These are phyloP conservation scores for Phaeotremella fagi DNA, from an alignment of 768 basidiomycete species.

Conservation along the genomic window DNA sequence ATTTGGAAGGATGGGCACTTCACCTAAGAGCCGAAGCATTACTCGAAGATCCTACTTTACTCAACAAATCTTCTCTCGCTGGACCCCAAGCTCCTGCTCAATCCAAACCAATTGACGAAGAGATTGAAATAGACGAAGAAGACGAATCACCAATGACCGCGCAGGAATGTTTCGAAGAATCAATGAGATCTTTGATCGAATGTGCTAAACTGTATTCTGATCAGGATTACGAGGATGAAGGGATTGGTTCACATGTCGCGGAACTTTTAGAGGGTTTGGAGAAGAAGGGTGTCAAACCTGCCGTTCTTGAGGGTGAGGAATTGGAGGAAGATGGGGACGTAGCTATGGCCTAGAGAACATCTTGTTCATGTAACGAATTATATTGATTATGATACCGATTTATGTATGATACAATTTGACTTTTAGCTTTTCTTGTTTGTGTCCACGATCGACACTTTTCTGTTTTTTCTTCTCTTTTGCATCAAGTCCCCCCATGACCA, in stretches of 20 bases:
- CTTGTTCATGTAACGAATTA: not conserved
- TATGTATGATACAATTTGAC: not conserved
- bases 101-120: constrained; percentile 52
- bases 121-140: constrained; percentile 48
- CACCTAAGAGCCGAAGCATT: constrained; percentile 54
- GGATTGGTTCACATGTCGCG: constrained; percentile 66
- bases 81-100: not conserved
- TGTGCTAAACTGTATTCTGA: constrained; percentile 72
- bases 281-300: constrained; percentile 61
- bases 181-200: constrained; percentile 75
- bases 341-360: no score
- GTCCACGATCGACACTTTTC: not conserved
- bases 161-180: constrained; percentile 72
- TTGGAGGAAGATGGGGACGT: constrained; percentile 65
- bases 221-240: constrained; percentile 70
- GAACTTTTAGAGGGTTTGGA: constrained; percentile 70
- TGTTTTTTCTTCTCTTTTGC: not conserved
- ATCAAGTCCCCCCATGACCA: constrained; percentile 35
- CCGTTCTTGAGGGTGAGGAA: constrained; percentile 57
- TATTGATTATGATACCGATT: not conserved
- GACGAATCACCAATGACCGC: constrained; percentile 53
- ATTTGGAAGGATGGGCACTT: constrained; percentile 91
- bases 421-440: no score
- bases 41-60: constrained; percentile 16
- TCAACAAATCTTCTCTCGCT: not conserved